Percentiles rank a stretch among this genome's conserved stretches.
Conservation (phyloP, 2,329 filamentous ascomycete genomes). For the Falciphora oryzae region DNA sequence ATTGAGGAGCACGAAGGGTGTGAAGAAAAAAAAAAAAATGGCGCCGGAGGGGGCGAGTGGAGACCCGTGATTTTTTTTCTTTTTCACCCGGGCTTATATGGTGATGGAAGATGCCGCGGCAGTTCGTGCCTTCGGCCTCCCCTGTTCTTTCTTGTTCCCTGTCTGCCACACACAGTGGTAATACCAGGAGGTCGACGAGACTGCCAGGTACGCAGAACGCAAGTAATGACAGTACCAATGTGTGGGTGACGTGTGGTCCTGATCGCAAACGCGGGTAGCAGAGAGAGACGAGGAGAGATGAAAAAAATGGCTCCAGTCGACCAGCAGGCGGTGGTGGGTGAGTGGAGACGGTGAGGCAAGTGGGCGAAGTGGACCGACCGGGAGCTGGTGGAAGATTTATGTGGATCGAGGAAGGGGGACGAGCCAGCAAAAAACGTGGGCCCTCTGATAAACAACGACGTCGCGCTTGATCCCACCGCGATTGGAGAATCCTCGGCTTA, state of each 20-base stretch:
- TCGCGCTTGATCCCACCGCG: constrained; percentile 5
- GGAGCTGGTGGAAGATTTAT: constrained; percentile 11
- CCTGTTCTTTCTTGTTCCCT: neutral
- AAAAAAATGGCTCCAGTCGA: neutral
- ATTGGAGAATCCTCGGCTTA: constrained; percentile 2
- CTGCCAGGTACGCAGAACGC: constrained; percentile 3
- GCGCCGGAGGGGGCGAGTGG: constrained; percentile 8
- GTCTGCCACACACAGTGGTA: constrained; percentile 1
- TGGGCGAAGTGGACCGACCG: constrained; percentile 9
- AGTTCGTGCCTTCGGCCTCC: neutral
- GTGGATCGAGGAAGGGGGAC: constrained; percentile 9
- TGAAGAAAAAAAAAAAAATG: constrained; percentile 9
- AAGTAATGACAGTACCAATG: neutral
- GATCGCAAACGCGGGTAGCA: neutral
- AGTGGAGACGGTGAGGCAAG: constrained; percentile 9
- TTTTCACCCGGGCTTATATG: constrained; percentile 5
- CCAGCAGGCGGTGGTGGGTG: constrained; percentile 6
- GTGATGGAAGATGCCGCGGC: neutral
- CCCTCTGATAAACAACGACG: constrained; percentile 6
- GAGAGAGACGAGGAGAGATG: neutral
- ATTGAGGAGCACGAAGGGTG: neutral
- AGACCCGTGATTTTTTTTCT: constrained; percentile 8
- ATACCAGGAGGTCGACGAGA: neutral
- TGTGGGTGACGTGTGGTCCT: constrained; percentile 6
- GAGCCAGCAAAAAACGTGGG: constrained; percentile 9